These are phyloP conservation scores for Cornus florida DNA, from an alignment of 148 eudicot species.

Conservation along the genomic window DNA sequence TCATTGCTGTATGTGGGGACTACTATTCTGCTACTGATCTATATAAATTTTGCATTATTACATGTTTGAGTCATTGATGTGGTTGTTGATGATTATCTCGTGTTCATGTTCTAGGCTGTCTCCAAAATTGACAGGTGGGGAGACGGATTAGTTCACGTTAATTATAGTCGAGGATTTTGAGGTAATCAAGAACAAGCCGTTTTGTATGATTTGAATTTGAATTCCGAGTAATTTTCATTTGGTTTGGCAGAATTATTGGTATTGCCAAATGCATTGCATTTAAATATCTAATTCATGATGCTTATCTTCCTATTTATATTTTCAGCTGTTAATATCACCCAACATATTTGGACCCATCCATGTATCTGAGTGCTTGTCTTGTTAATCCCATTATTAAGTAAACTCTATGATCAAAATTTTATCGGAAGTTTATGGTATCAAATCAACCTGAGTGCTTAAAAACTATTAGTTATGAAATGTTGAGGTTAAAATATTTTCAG, in stretches of 20 bases:
- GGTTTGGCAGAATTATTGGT: background rate
- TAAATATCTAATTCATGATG: background rate
- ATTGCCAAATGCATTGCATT: background rate
- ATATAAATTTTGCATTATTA: background rate
- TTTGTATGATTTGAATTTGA: background rate
- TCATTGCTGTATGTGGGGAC: slow-evolving; percentile 4
- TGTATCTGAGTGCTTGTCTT: background rate
- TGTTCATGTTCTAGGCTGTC: slow-evolving; percentile 3
- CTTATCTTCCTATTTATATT: background rate
- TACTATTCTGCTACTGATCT: background rate
- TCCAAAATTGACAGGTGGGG: background rate
- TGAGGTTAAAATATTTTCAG: too few species aligned
- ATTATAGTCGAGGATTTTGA: background rate
- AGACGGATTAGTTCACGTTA: background rate
- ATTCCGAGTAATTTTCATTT: background rate
- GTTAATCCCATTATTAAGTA: background rate
- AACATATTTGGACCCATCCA: background rate
- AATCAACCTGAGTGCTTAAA: background rate
- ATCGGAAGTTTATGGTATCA: background rate
- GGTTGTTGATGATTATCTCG: background rate
- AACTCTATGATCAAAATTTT: background rate
- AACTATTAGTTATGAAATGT: background rate
- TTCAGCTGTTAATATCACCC: background rate
- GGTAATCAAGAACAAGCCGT: background rate
- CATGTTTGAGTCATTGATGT: background rate